phyloP scores from a whole-genome alignment of 2,329 filamentous ascomycete genomes.

The Acrocalymma vagum region DNA sequence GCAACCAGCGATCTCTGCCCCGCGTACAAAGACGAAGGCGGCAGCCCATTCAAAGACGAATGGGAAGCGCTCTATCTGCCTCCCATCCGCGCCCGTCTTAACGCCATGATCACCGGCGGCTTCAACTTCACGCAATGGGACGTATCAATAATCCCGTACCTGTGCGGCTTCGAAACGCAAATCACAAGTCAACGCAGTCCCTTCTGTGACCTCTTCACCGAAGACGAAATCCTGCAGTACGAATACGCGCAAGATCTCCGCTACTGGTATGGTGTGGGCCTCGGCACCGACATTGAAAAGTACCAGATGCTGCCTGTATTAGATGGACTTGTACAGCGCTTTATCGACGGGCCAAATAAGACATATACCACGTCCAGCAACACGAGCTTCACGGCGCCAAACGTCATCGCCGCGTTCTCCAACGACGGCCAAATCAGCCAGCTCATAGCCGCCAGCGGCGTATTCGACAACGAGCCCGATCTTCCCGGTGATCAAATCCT shows the following conservation, averaged over 20 bases:
- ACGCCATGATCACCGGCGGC: conserved; percentile 61
- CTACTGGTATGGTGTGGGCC: conserved; percentile 72
- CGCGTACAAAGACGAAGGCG: conserved; percentile 63
- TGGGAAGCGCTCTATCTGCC: conserved; percentile 65
- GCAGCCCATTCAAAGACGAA: conserved; percentile 54
- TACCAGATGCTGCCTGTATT: conserved; percentile 71
- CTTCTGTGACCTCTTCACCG: conserved; percentile 69
- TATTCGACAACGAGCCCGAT: conserved; percentile 65
- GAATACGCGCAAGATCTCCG: conserved; percentile 74
- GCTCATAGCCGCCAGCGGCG: conserved; percentile 65
- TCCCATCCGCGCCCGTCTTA: conserved; percentile 62
- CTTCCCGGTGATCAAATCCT: conserved; percentile 60
- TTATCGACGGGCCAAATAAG: conserved; percentile 62
- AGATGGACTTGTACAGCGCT: conserved; percentile 60
- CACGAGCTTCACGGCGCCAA: conserved; percentile 60
- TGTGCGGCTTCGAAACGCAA: conserved; percentile 77
- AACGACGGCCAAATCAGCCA: conserved; percentile 74
- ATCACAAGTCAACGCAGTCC: conserved; percentile 68
- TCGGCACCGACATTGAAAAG: conserved; percentile 62
- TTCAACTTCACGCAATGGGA: conserved; percentile 64
- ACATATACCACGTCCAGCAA: conserved; percentile 59
- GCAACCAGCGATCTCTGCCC: conserved; percentile 71
- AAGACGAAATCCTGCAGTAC: conserved; percentile 69
- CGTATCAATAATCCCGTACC: conserved; percentile 68
- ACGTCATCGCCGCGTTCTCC: conserved; percentile 68